Evolutionary conservation across 2,329 filamentous ascomycete genomes (phyloP).

Genomic region (Shiraia sp.): DNA sequence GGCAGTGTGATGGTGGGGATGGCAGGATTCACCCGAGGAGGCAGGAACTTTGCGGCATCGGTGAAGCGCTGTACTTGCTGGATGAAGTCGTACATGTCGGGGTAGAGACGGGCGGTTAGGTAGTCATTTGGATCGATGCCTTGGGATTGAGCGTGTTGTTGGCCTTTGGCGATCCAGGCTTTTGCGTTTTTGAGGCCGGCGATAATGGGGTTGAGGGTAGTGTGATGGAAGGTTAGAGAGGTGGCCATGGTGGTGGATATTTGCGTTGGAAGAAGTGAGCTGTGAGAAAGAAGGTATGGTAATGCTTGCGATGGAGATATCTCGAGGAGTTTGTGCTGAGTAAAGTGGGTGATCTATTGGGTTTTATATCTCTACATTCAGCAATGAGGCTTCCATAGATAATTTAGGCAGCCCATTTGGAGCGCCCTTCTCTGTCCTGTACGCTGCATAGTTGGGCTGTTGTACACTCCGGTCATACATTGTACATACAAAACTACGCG

Average conservation of each 20-base stretch:
- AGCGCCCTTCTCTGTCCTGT: too few species aligned
- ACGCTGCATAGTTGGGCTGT: too few species aligned
- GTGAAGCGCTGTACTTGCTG: conserved; percentile 55
- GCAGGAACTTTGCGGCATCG: conserved; percentile 49
- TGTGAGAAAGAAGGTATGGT: neutral
- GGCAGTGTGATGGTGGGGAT: conserved; percentile 37
- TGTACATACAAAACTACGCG: neutral
- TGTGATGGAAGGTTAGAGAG: conserved; percentile 33
- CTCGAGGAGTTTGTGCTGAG: too few species aligned
- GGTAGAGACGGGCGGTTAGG: conserved; percentile 48
- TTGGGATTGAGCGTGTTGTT: conserved; percentile 46
- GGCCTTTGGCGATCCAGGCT: conserved; percentile 51
- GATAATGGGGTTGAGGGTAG: conserved; percentile 50
- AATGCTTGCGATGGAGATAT: too few species aligned
- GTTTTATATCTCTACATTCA: too few species aligned
- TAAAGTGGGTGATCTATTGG: too few species aligned
- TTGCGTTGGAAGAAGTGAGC: neutral
- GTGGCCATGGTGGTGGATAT: conserved; percentile 4
- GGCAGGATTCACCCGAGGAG: conserved; percentile 44
- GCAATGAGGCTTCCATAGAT: too few species aligned
- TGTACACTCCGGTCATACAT: too few species aligned
- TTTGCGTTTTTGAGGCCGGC: conserved; percentile 49
- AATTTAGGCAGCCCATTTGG: too few species aligned
- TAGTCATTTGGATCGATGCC: conserved; percentile 42
- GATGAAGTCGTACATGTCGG: conserved; percentile 55